Evolutionary conservation across 176 grass and related monocot species (phyloP), one percentile per base, ranked within the genome.

Genomic region (Phyllostachys edulis): DNA sequence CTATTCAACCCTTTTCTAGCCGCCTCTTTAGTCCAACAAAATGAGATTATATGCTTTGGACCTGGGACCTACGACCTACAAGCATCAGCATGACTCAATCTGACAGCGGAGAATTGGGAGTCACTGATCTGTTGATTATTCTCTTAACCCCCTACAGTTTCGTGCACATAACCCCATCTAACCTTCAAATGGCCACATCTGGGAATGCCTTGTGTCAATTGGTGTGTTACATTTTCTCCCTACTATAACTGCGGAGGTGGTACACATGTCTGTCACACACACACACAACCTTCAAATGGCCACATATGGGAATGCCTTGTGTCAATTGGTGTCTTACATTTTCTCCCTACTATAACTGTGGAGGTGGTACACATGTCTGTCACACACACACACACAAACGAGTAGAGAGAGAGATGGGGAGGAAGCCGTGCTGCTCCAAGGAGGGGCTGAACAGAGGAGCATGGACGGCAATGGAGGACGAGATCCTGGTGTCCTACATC

Each of bases 391-490:
- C 6, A 34, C 1, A 1, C 15, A 4, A 67, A 6, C 24, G n/a
- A 50, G 44, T 72, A 77, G 42, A 64, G 32, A 66, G 44, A 79
- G 76, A 49, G 20, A 91, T 91, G 89, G 89, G 83, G 34, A 91
- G 84, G 83, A 91, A 78, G 82, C 65, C 84, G 39, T 88, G 86
- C 70, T 89, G 82, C 51, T 55, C 76, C 41, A 89, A 78, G 84
- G 86, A 91, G 68, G 92, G 84, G 41, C 76, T 87, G 71, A 94
- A 89, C 64, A 91, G 86, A 45, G 92, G 92, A 45, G 66, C 89
- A n/a, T 94, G 89, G 92, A 89, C 80, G 24, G 34, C 84, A 51
- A 79, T 63, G 75, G 87, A 94, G 81, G 92, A 94, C 73, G 73
- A 82, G 3, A 81, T 82, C 34, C 71, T 94, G 20, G 54, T 81